A percentile compares a stretch with the other conserved stretches of the same genome.
These are phyloP conservation scores for Verticillium nubilum DNA, from an alignment of 2,329 filamentous ascomycete genomes.

Conservation along the genomic window DNA sequence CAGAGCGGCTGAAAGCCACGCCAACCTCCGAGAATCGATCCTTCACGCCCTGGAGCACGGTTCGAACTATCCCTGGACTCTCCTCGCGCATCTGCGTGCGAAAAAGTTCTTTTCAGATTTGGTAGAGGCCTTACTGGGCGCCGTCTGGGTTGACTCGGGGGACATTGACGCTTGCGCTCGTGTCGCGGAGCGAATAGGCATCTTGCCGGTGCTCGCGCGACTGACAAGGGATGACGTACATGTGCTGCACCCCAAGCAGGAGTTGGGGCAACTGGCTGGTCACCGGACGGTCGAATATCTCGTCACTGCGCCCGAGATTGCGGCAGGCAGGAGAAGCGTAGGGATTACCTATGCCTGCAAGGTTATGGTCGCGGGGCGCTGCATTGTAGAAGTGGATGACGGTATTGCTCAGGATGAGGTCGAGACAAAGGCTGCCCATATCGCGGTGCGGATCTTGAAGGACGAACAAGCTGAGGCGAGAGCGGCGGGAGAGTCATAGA, in stretches of 20 bases:
- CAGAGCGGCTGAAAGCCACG: constrained; percentile 38
- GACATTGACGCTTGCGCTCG: constrained; percentile 51
- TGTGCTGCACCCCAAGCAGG: constrained; percentile 61
- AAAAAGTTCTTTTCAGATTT: constrained; percentile 82
- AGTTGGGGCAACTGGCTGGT: constrained; percentile 55
- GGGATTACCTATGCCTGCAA: constrained; percentile 33
- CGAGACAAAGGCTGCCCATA: constrained; percentile 48
- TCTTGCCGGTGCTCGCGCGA: constrained; percentile 57
- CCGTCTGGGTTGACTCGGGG: constrained; percentile 77
- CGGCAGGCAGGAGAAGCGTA: constrained; percentile 11
- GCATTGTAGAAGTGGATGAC: constrained; percentile 38
- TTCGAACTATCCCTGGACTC: constrained; percentile 67
- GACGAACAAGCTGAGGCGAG: constrained; percentile 3
- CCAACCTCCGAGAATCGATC: constrained; percentile 42
- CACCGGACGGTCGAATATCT: constrained; percentile 49
- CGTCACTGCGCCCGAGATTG: constrained; percentile 10
- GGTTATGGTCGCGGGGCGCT: constrained; percentile 41
- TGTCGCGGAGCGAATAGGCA: constrained; percentile 59
- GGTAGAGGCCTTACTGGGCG: constrained; percentile 74
- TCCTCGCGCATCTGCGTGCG: constrained; percentile 58
- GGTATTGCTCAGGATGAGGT: constrained; percentile 47
- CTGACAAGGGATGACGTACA: constrained; percentile 56
- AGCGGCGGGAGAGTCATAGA: neutral
- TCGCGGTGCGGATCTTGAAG: constrained; percentile 35
- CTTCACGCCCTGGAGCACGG: constrained; percentile 41